These are phyloP conservation scores for Leccinum fallax DNA, from an alignment of 1,284 basidiomycete species.

Conservation along the genomic window DNA sequence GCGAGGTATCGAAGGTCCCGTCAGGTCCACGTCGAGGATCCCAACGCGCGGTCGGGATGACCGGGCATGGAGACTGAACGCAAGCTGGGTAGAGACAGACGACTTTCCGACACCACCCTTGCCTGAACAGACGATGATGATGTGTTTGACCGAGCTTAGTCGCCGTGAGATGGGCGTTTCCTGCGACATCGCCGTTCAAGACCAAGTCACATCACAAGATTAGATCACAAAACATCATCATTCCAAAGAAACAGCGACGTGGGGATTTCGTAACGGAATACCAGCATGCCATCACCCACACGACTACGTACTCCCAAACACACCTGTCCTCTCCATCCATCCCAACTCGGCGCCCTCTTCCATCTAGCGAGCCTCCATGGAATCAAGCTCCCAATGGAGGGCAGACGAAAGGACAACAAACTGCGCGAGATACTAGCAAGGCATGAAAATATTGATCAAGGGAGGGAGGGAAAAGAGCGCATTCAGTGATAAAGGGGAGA, in stretches of 20 bases:
- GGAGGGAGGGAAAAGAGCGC: constrained; percentile 24
- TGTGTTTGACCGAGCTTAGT: constrained; percentile 75
- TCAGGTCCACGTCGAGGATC: constrained; percentile 94
- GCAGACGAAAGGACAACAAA: constrained; percentile 67
- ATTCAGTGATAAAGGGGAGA: constrained; percentile 24
- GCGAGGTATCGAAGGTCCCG: constrained; percentile 94
- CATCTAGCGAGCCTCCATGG: constrained; percentile 58
- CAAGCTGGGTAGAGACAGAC: constrained; percentile 91
- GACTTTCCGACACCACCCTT: constrained; percentile 99
- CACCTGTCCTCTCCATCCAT: constrained; percentile 18
- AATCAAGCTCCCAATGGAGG: constrained; percentile 43
- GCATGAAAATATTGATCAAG: constrained; percentile 31
- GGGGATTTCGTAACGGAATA: constrained; percentile 4
- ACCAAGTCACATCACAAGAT: background rate
- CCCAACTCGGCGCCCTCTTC: constrained; percentile 65
- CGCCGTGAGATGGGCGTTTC: constrained; percentile 64
- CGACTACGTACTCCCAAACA: background rate
- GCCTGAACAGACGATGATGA: constrained; percentile 93
- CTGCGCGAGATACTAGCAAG: constrained; percentile 26
- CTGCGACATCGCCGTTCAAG: constrained; percentile 33
- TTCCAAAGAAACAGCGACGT: background rate
- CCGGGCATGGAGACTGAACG: constrained; percentile 79
- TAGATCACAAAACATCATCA: background rate
- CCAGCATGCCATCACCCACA: constrained; percentile 2
- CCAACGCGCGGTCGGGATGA: constrained; percentile 75